These are phyloP conservation scores for Caloboletus inedulis DNA, from an alignment of 1,284 basidiomycete genomes.

Conservation along the genomic window DNA sequence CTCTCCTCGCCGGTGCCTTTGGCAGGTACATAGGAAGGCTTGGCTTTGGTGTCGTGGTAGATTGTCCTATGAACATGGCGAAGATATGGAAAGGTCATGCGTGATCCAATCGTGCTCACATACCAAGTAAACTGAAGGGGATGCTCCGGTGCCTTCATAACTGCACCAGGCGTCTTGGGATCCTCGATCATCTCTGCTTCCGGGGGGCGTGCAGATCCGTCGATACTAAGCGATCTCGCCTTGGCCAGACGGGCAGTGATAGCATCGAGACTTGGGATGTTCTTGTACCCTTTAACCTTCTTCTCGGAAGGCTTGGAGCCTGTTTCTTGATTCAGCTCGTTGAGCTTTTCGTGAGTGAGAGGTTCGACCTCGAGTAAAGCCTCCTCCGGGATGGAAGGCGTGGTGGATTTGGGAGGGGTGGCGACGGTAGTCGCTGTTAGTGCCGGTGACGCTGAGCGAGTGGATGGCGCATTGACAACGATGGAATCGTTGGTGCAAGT, in stretches of 20 bases:
- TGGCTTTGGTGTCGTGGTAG: slow-evolving; percentile 83
- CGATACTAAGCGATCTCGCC: slow-evolving; percentile 63
- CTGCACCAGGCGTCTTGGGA: slow-evolving; percentile 72
- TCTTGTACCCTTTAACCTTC: slow-evolving; percentile 74
- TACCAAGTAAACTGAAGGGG: slow-evolving; percentile 83
- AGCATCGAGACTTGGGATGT: slow-evolving; percentile 77
- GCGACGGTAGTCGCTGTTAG: slow-evolving; percentile 38
- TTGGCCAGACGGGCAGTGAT: slow-evolving; percentile 74
- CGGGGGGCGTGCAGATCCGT: slow-evolving; percentile 68
- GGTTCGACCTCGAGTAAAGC: slow-evolving; percentile 42
- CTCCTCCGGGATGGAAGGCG: slow-evolving; percentile 40
- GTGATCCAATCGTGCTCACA: slow-evolving; percentile 27
- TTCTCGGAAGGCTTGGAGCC: slow-evolving; percentile 33
- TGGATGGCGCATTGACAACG: slow-evolving; percentile 59
- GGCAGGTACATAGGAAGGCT: slow-evolving; percentile 53
- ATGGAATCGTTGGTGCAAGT: slow-evolving; percentile 57
- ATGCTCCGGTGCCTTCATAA: slow-evolving; percentile 73
- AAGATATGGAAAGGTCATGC: slow-evolving; percentile 27
- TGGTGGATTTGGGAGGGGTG: slow-evolving; percentile 49
- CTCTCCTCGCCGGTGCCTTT: slow-evolving; percentile 30
- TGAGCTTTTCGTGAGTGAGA: slow-evolving; percentile 59
- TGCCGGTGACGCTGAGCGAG: slow-evolving; percentile 45
- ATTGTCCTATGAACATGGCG: slow-evolving; percentile 55
- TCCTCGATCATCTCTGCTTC: slow-evolving; percentile 73
- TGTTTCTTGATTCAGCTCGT: slow-evolving; percentile 55